phyloP scores from a whole-genome alignment of 2,329 filamentous ascomycete species.

The Fusarium lateritium region DNA sequence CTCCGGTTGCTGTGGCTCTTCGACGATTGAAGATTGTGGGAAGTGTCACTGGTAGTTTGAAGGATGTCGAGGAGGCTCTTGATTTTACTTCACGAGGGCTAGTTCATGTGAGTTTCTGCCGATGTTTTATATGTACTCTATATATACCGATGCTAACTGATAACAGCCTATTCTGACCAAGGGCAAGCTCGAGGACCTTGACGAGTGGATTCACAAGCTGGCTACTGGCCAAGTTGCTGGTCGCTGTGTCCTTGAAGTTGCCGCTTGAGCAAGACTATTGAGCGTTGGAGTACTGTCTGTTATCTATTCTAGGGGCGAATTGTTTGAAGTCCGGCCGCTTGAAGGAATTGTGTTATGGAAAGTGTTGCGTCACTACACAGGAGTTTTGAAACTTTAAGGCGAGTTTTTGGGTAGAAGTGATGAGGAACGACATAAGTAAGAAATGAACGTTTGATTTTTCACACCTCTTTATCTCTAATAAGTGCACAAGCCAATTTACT shows the following conservation, averaged over 20 bases:
- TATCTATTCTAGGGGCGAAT: too few species aligned
- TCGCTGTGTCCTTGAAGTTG: conserved; percentile 42
- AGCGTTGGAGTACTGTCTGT: too few species aligned
- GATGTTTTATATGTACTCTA: rapidly evolving
- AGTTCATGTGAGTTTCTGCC: conserved; percentile 34
- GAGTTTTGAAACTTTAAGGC: too few species aligned
- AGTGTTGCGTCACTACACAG: too few species aligned
- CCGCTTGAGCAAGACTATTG: neutral
- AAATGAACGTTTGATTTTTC: too few species aligned
- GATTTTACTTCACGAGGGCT: conserved; percentile 47
- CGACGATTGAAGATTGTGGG: conserved; percentile 45
- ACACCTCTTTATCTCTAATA: too few species aligned
- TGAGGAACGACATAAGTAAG: too few species aligned
- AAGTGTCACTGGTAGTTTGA: conserved; percentile 43
- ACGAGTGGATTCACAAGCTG: conserved; percentile 44
- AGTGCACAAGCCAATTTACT: too few species aligned
- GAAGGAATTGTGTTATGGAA: too few species aligned
- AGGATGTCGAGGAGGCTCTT: conserved; percentile 48
- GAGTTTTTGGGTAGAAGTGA: too few species aligned
- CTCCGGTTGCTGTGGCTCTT: conserved; percentile 36
- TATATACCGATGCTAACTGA: conserved; percentile 2
- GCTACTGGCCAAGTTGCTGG: conserved; percentile 43
- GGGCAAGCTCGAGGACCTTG: conserved; percentile 47
- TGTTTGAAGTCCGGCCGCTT: too few species aligned
- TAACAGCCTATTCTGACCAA: conserved; percentile 43